A percentile compares a stretch with the other conserved stretches of the same genome.
Conservation (phyloP, 495 filamentous ascomycete genomes). For the Hypoxylon subgilvum region DNA sequence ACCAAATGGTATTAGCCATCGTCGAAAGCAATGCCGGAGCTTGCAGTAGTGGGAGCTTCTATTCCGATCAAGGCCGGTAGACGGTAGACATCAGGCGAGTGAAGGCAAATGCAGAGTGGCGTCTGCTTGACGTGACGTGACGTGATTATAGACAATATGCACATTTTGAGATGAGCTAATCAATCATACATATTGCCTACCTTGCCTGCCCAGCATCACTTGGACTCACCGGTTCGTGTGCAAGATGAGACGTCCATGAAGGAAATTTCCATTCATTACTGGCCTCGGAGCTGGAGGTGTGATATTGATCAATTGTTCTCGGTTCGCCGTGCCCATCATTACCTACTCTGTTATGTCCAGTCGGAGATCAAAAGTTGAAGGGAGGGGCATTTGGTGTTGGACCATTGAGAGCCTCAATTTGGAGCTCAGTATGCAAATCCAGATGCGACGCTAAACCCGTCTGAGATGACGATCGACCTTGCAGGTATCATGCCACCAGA, state of each 20-base stretch:
- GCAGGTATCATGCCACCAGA: constrained; percentile 32
- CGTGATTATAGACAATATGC: constrained; percentile 25
- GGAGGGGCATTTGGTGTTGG: constrained; percentile 5
- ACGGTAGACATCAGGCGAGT: constrained; percentile 10
- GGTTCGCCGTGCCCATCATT: constrained; percentile 13
- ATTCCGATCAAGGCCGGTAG: constrained; percentile 31
- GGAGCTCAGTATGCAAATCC: constrained; percentile 16
- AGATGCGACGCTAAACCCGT: constrained; percentile 30
- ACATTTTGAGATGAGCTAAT: constrained; percentile 5
- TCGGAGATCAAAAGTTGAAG: neutral
- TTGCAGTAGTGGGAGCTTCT: constrained; percentile 24
- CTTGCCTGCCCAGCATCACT: constrained; percentile 7
- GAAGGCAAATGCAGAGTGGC: constrained; percentile 30
- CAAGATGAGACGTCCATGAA: neutral
- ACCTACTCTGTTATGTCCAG: constrained; percentile 9
- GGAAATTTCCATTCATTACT: constrained; percentile 3
- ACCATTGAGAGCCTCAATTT: constrained; percentile 39
- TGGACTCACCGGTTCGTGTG: constrained; percentile 1
- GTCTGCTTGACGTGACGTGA: constrained; percentile 37
- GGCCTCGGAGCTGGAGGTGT: constrained; percentile 1
- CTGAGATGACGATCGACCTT: constrained; percentile 32
- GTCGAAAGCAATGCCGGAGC: constrained; percentile 34
- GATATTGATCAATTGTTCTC: constrained; percentile 7
- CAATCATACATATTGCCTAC: constrained; percentile 12
- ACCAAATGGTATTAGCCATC: constrained; percentile 26